Conservation (phyloP, 2,329 filamentous ascomycete genomes). For the Emmonsiellopsis sp. region DNA sequence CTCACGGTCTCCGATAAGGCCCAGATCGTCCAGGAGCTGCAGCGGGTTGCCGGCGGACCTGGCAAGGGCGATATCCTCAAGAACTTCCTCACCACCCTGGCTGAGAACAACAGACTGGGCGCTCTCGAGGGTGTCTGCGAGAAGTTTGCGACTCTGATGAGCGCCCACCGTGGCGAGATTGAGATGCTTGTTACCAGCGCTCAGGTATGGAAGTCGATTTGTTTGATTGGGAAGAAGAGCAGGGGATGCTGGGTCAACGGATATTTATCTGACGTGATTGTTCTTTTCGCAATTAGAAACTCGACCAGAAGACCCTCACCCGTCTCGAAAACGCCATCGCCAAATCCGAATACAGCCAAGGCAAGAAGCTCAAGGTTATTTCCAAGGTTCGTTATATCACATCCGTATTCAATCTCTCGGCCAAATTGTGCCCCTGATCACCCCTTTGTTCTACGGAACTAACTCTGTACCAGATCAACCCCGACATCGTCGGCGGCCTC, state of each 20-base stretch:
- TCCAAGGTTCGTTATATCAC: conserved; percentile 55
- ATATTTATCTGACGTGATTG: not conserved
- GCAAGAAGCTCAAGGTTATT: conserved; percentile 97
- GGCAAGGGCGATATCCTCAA: conserved; percentile 73
- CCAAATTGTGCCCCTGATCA: not conserved
- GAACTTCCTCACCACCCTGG: conserved; percentile 85
- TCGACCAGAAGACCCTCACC: conserved; percentile 76
- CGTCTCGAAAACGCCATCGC: conserved; percentile 79
- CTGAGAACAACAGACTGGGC: conserved; percentile 91
- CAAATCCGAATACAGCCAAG: conserved; percentile 82
- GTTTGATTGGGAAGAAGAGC: not conserved
- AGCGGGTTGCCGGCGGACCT: conserved; percentile 63
- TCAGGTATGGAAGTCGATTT: conserved; percentile 49
- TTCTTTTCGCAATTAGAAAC: conserved; percentile 44
- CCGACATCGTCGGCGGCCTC: conserved; percentile 87
- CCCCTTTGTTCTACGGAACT: conserved; percentile 1
- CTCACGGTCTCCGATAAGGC: conserved; percentile 72
- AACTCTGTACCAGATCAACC: conserved; percentile 58
- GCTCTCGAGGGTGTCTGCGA: conserved; percentile 71
- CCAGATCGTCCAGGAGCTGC: conserved; percentile 75
- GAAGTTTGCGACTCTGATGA: conserved; percentile 83
- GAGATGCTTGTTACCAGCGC: conserved; percentile 89
- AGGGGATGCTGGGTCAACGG: no score
- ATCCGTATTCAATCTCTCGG: not conserved
- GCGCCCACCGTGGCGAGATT: conserved; percentile 82